Percentiles rank a stretch among this genome's conserved stretches.
Evolutionary conservation across 306 rosid species (phyloP).

Genomic region (Macrotyloma uniflorum): DNA sequence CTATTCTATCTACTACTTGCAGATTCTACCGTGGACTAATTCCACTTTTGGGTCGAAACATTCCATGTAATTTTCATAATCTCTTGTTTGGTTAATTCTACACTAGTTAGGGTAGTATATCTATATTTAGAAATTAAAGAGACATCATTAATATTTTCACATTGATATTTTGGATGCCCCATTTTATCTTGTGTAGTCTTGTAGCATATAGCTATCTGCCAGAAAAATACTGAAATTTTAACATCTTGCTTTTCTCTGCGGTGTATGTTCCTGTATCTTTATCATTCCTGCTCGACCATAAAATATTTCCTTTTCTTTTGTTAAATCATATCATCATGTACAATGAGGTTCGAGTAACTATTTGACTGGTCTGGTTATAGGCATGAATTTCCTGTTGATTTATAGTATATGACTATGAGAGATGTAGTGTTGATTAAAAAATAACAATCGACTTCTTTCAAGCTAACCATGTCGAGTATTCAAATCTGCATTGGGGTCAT

Average conservation of each 20-base stretch:
- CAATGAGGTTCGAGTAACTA: background rate
- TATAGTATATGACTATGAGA: constrained; percentile 3
- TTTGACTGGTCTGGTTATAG: background rate
- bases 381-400: constrained; percentile 14
- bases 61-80: constrained; percentile 62
- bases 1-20: constrained; percentile 38
- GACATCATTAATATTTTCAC: constrained; percentile 10
- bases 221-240: background rate
- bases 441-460: constrained; percentile 3
- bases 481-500: background rate
- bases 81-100: constrained; percentile 28
- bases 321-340: background rate
- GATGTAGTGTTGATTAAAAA: background rate
- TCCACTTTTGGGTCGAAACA: constrained; percentile 68
- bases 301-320: background rate
- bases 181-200: background rate
- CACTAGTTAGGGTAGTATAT: constrained; percentile 15
- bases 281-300: background rate
- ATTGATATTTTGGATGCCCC: background rate
- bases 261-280: constrained; percentile 17
- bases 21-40: constrained; percentile 68
- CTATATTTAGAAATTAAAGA: background rate
- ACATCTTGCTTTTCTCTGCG: constrained; percentile 7
- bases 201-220: background rate
- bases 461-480: constrained; percentile 6